Evolutionary conservation across 768 basidiomycete species (phyloP), one percentile per base, ranked within the genome.

Genomic region (Lactarius deliciosus): DNA sequence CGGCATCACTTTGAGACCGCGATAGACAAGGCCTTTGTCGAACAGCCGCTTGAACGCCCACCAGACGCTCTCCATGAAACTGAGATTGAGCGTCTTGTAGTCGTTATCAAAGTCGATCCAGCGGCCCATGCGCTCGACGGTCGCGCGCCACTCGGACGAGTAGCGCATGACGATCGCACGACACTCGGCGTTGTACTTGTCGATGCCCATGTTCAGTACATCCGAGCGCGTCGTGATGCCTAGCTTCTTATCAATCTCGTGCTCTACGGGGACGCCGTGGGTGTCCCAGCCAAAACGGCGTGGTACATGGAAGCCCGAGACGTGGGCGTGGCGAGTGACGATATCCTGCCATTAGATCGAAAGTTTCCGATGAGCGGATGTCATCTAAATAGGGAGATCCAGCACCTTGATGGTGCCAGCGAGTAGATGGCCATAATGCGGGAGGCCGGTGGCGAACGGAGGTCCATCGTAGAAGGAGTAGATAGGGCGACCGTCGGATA

Each of bases 81-180:
- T 80, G 8, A 87, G 77, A 73, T 98, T 94, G 69, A 98, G 84
- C 18, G 97, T 99, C 82, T 98, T 98, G 82, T 99, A 99, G 73
- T 98, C 97, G 72, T 98, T 92, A 77, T 99, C 97, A 72, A 99
- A 99, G 78, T 99, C 97, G 79, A 99, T 98, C 97, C 97, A 99
- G 69, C 97, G 88, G 40, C 96, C 97, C 90, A 98, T 96, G 69
- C 97, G 87, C 77, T 97, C 96, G 62, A 99, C 96, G 5, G 96
- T 98, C 41, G 80, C 74, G 58, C 95, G 88, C 97, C 97, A 99
- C 75, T 98, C 96, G 8, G 86, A 83, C 2, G 96, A 83, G 76
- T 98, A 98, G 59, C 94, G 85, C 96, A 99, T 98, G 73, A 98
- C 96, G 75, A 98, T 98, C 67, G 87, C 86, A 40, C 96, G 87